Conservation (phyloP, 2,329 filamentous ascomycete species). For the Aspergillus ibericus region DNA sequence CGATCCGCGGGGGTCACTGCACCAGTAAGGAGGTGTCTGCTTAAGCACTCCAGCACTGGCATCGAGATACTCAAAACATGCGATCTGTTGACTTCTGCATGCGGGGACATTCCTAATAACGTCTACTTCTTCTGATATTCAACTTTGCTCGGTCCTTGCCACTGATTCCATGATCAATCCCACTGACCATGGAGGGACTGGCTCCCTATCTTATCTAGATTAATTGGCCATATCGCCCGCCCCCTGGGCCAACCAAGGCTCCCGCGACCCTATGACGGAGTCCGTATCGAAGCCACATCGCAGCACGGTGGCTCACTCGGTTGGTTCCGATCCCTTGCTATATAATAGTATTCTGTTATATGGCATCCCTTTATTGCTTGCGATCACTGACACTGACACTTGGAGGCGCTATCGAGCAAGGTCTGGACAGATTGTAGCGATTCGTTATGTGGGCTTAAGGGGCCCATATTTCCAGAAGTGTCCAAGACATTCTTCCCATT, state of each 20-base stretch:
- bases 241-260: neutral
- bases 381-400: neutral
- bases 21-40: neutral
- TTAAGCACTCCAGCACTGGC: neutral
- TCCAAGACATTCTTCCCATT: neutral
- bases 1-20: conserved; percentile 1
- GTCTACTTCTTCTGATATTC: neutral
- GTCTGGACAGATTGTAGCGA: neutral
- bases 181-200: neutral
- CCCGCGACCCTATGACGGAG: neutral
- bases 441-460: neutral
- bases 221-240: neutral
- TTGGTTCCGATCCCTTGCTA: neutral
- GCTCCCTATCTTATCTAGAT: neutral
- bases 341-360: neutral
- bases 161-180: neutral
- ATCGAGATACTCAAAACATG: neutral
- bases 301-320: neutral
- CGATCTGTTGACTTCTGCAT: neutral
- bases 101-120: neutral
- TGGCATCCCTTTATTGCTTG: neutral
- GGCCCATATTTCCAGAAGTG: neutral
- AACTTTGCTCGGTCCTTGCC: neutral
- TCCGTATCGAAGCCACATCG: neutral
- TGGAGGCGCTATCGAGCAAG: neutral